Evolutionary conservation across 805 yeast species (phyloP), one percentile per base, ranked within the genome.

Genomic region (Saturnispora zaruensis): DNA sequence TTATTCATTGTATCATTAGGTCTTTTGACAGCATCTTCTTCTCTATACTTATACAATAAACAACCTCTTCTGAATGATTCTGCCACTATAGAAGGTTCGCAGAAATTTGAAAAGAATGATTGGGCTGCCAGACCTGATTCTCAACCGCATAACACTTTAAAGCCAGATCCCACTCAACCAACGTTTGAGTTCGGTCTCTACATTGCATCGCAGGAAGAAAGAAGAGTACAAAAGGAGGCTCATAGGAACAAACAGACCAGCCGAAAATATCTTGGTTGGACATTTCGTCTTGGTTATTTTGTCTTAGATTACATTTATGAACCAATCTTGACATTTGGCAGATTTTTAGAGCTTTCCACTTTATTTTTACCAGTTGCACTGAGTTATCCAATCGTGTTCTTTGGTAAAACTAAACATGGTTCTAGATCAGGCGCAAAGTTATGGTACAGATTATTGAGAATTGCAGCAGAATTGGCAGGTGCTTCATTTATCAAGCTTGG

Each of bases 401-500:
- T 76, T 54, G 88, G 86, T 0, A 67, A 71, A 14, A 65, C 66
- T 42, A 51, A 57, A 34, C 55, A 60, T 5, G 69, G 70, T 43
- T 79, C 75, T 20, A 72, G 82, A 32, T 60, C 74, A 3, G 96
- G 96, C 0, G 77, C 86, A 1, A 57, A 74, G 18, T 38, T 79
- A 20, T 91, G 97, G 96, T 90, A 77, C 65, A 66, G 67, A 48
- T 66, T 79, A 44, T 67, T 91, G 20, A 73, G 87, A 45, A 65
- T 76, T 62, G 69, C 84, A 1, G 78, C 93, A 51, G 96, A 91
- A 65, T 54, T 71, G 16, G 96, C 96, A 0, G 99, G 99, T 0
- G 96, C 98, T 3, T 84, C 96, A 3, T 93, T 85, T 63, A 81
- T 85, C 50, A 85, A 87, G 65, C 75, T 93, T 51, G 99, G 98